Evolutionary conservation across 768 basidiomycete genomes (phyloP).

Genomic region (Suillus tomentosus): DNA sequence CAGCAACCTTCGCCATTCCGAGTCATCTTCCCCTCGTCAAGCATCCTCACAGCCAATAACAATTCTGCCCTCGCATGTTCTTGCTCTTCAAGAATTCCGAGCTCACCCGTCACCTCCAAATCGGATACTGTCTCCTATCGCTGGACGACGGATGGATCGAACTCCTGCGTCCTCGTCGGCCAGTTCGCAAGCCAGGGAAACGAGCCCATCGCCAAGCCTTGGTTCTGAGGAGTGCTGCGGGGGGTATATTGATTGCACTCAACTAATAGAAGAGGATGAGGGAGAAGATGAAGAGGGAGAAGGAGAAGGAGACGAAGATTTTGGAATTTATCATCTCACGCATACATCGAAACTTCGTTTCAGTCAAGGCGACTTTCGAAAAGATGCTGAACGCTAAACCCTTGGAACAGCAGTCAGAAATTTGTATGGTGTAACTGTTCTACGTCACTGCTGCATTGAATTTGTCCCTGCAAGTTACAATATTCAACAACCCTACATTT

Average conservation of each 20-base stretch:
- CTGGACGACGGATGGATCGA: not conserved
- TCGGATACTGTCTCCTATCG: not conserved
- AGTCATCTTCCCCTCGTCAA: constrained; percentile 31
- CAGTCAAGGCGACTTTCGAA: not conserved
- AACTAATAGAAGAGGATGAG: constrained; percentile 36
- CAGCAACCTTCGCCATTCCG: constrained; percentile 23
- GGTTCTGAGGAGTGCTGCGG: constrained; percentile 53
- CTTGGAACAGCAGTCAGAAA: not conserved
- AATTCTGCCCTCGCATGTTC: not conserved
- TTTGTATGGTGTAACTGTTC: constrained; percentile 1
- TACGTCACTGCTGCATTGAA: not conserved
- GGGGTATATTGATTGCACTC: constrained; percentile 50
- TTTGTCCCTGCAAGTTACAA: not conserved
- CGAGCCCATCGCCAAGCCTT: constrained; percentile 29
- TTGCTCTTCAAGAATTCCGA: not conserved
- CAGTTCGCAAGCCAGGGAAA: constrained; percentile 1
- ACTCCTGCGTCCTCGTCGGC: not conserved
- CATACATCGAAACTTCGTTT: constrained; percentile 5
- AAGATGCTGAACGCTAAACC: not conserved
- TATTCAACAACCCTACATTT: not conserved
- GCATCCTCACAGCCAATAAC: constrained; percentile 11
- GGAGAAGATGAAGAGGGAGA: constrained; percentile 3
- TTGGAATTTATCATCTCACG: not conserved
- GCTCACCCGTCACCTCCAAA: not conserved
- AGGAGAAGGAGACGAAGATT: not conserved